Base-by-base conservation (phyloP, 768 basidiomycete species). In the Pisolithus microcarpus region DNA sequence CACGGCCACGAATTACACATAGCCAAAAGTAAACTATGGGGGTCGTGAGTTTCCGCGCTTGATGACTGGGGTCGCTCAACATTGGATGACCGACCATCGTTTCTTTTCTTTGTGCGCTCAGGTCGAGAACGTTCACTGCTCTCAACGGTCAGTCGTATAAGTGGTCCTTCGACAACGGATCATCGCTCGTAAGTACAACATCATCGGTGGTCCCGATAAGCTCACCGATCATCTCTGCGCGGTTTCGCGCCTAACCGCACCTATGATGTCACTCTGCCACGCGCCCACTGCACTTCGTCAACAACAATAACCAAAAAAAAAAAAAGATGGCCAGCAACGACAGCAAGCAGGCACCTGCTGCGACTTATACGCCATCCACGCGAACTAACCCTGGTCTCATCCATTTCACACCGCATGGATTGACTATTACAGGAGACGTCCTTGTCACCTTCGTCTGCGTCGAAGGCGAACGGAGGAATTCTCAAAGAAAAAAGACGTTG, bases 81-180 rank as follows among this genome's bases (percentile, higher is more conserved):
- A 19, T 42, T 34, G 30, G 38, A 34, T 15, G 7, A 16, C 43
- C 10, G 16, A 21, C 15, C 19, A n/a, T 50, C 8, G 4, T 18
- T 30, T 30, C 38, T 21, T 24, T 31, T 38, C 23, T 23, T 4
- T 23, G 23, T 5, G 23, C 9, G 45, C 49, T 49, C 44, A 66
- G 65, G 46, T 68, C 65, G 34, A 56, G 65, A 26, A 67, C 67
- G 40, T 66, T 66, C 38, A 66, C 58, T 38, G 67, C 65, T 23
- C 58, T 68, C 56, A 66, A 66, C 43, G 65, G 65, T 16, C 63
- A 66, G 39, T 63, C 65, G 6, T 66, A 66, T 50, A 66, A 66
- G 52, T 66, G 65, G 65, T 60, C 65, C 18, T 66, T 69, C 38
- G 61, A 63, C 26, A 67, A 67, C 7, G 65, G 66, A 30, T 55